Percentiles rank a stretch among this genome's conserved stretches.
Evolutionary conservation across 169 alveolate species (phyloP).

Genomic region (Cryptosporidium tyzzeri): DNA sequence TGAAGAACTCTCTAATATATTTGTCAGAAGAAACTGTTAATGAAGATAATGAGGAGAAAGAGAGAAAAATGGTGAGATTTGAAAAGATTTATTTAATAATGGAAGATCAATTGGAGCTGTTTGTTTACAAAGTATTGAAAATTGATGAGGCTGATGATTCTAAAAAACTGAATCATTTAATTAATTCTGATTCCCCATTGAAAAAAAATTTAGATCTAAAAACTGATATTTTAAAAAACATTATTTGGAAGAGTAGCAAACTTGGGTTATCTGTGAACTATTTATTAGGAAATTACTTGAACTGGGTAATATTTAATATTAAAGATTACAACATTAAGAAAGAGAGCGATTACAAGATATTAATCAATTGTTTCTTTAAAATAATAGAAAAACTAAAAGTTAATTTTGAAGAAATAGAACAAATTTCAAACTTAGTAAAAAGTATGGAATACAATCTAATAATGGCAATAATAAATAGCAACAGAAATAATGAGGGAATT

Average conservation of each 20-base stretch:
- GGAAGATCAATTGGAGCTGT: slow-evolving; percentile 23
- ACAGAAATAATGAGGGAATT: slow-evolving; percentile 33
- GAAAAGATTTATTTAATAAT: slow-evolving; percentile 26
- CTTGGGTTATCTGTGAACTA: slow-evolving; percentile 3
- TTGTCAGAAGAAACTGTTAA: not conserved
- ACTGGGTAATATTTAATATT: slow-evolving; percentile 15
- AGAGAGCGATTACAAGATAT: not conserved
- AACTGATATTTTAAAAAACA: not conserved
- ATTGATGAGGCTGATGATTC: not conserved
- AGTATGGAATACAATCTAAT: slow-evolving; percentile 46
- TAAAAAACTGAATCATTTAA: not conserved
- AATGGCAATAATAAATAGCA: slow-evolving; percentile 26
- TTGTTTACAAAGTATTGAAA: slow-evolving; percentile 1
- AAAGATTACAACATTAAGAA: not conserved
- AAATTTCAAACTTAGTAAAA: not conserved
- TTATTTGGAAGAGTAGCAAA: not conserved
- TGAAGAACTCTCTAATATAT: not conserved
- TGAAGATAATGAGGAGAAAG: not conserved
- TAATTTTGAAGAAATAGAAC: not conserved
- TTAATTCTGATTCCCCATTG: not conserved
- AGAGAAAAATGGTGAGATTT: slow-evolving; percentile 26
- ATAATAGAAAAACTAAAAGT: slow-evolving; percentile 17
- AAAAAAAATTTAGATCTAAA: not conserved
- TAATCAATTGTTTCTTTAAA: slow-evolving; percentile 21
- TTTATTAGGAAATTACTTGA: slow-evolving; percentile 30